phyloP scores from a whole-genome alignment of 352 stramenopile genomes.

The Phytopythium ostracodes region DNA sequence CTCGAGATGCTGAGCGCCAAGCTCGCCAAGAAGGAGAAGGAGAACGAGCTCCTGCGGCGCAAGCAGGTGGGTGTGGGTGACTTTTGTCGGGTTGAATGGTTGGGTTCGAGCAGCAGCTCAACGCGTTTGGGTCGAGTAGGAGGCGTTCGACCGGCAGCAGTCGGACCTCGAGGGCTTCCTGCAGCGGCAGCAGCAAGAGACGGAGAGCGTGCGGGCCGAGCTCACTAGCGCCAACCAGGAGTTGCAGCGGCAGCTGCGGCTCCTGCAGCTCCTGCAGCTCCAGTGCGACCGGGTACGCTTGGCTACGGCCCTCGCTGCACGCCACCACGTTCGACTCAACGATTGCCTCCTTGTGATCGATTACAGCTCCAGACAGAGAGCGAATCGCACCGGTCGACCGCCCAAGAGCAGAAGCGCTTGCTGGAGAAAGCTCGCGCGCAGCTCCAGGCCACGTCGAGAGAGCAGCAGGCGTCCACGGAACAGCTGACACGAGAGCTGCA shows the following conservation, averaged over 20 bases:
- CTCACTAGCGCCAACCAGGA: constrained; percentile 31
- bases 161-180: constrained; percentile 19
- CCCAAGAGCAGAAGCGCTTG: constrained; percentile 31
- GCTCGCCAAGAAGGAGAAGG: constrained; percentile 60
- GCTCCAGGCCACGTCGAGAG: constrained; percentile 16
- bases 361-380: constrained; percentile 27
- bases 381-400: constrained; percentile 23
- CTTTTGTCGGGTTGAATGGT: too few species aligned
- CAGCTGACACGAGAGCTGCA: constrained; percentile 29
- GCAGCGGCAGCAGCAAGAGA: constrained; percentile 25
- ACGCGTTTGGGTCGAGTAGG: constrained; percentile 1
- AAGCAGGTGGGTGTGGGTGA: constrained; percentile 28
- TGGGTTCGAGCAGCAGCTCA: not conserved
- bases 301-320: not conserved
- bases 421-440: constrained; percentile 36
- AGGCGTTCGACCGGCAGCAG: constrained; percentile 14
- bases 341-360: too few species aligned
- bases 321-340: not conserved
- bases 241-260: constrained; percentile 30
- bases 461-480: constrained; percentile 19
- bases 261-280: constrained; percentile 32
- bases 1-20: constrained; percentile 61
- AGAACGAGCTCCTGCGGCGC: constrained; percentile 39
- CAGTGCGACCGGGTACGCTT: constrained; percentile 30
- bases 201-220: constrained; percentile 11